These are phyloP conservation scores for Isochrysis galbana DNA, from an alignment of 78 protist genomes.

Conservation along the genomic window DNA sequence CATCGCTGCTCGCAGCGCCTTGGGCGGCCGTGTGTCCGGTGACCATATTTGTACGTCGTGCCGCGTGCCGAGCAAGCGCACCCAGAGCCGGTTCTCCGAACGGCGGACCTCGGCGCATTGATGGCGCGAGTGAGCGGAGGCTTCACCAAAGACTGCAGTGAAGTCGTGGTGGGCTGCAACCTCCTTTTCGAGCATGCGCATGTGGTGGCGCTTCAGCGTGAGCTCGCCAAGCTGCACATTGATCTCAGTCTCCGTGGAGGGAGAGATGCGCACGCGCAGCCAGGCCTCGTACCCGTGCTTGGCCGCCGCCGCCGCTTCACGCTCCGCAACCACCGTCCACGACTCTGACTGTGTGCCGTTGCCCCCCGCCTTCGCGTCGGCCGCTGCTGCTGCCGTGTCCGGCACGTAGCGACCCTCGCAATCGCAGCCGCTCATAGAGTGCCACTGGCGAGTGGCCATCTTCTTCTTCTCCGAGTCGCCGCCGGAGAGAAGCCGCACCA, in stretches of 20 bases:
- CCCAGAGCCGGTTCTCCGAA: constrained; percentile 18
- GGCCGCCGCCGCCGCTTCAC: neutral
- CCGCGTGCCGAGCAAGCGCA: constrained; percentile 39
- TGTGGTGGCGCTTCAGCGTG: neutral
- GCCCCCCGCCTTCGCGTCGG: neutral
- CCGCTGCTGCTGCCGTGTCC: neutral
- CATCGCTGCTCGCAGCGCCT: neutral
- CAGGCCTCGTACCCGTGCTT: neutral
- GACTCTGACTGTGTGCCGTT: neutral
- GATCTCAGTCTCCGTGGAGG: neutral
- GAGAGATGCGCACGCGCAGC: neutral
- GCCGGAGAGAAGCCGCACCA: constrained; percentile 32
- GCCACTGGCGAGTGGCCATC: constrained; percentile 4
- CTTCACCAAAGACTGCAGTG: neutral
- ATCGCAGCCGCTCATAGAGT: neutral
- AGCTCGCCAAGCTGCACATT: constrained; percentile 31
- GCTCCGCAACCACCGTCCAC: neutral
- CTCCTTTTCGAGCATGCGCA: neutral
- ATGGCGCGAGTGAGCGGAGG: neutral
- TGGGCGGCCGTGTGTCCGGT: neutral
- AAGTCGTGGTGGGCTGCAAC: constrained; percentile 20
- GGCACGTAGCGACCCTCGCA: constrained; percentile 33
- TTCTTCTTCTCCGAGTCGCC: too few species aligned
- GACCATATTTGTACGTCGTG: constrained; percentile 41
- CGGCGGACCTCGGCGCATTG: constrained; percentile 44